phyloP scores from a whole-genome alignment of 2,329 filamentous ascomycete species.

The Aureobasidium pullulans region DNA sequence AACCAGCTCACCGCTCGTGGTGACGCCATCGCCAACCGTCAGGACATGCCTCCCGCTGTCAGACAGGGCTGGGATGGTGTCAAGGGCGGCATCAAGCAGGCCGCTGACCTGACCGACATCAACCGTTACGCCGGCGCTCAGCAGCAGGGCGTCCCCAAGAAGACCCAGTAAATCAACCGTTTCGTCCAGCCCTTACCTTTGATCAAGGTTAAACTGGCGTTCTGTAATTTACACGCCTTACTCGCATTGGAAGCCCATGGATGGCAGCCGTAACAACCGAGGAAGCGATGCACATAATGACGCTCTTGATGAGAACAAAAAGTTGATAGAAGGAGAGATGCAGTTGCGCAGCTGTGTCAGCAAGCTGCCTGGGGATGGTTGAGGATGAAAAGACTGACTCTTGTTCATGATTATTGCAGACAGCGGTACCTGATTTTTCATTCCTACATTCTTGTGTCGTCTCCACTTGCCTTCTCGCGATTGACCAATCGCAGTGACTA shows the following conservation, averaged over 20 bases:
- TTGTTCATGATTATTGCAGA: slow-evolving; percentile 10
- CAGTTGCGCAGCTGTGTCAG: slow-evolving; percentile 1
- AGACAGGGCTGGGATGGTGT: slow-evolving; percentile 72
- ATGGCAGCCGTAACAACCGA: neutral
- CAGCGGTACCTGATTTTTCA: slow-evolving; percentile 11
- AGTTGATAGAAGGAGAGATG: slow-evolving; percentile 4
- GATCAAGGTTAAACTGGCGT: neutral
- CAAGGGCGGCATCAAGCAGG: slow-evolving; percentile 67
- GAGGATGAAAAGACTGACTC: slow-evolving; percentile 11
- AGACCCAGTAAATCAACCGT: slow-evolving; percentile 45
- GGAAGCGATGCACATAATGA: neutral
- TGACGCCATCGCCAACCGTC: slow-evolving; percentile 75
- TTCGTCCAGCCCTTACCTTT: neutral
- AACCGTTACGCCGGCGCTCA: slow-evolving; percentile 57
- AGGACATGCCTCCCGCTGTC: slow-evolving; percentile 74
- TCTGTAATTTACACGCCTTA: neutral
- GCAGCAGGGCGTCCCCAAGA: slow-evolving; percentile 51
- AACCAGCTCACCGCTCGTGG: slow-evolving; percentile 63
- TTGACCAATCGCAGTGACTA: neutral
- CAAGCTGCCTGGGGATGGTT: slow-evolving; percentile 3
- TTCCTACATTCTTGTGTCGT: neutral
- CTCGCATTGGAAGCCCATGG: neutral
- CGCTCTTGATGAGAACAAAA: slow-evolving; percentile 3
- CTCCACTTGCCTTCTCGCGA: neutral
- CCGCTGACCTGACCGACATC: slow-evolving; percentile 71